Conservation (phyloP, 495 filamentous ascomycete genomes). For the Xylaria intraflava region DNA sequence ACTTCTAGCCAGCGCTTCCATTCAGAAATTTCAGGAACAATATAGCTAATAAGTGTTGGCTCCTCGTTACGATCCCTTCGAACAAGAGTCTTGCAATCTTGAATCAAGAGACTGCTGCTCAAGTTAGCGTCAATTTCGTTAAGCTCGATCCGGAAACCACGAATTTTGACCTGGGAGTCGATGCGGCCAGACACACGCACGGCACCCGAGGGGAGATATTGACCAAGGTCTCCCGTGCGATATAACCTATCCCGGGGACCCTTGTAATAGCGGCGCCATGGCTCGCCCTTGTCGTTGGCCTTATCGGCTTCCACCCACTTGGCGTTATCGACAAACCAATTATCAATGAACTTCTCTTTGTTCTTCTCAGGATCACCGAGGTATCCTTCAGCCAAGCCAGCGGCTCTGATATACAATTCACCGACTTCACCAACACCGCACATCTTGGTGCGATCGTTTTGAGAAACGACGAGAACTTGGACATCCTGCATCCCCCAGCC, state of each 20-base stretch:
- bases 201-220: constrained; percentile 66
- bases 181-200: constrained; percentile 71
- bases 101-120: constrained; percentile 66
- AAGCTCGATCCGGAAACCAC: constrained; percentile 91
- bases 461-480: constrained; percentile 84
- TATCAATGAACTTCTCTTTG: constrained; percentile 73
- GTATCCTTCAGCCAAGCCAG: constrained; percentile 57
- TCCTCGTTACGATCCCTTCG: constrained; percentile 87
- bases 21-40: constrained; percentile 72
- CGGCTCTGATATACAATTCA: constrained; percentile 85
- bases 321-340: constrained; percentile 66
- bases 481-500: constrained; percentile 91
- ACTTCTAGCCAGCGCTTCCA: constrained; percentile 63
- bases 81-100: constrained; percentile 84
- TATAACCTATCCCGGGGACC: constrained; percentile 87
- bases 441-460: constrained; percentile 65
- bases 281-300: constrained; percentile 47
- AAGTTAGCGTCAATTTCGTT: constrained; percentile 88
- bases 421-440: constrained; percentile 79
- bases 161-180: constrained; percentile 91
- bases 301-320: constrained; percentile 63
- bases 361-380: constrained; percentile 64
- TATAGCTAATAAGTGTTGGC: constrained; percentile 80
- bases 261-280: constrained; percentile 74
- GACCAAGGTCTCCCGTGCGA: constrained; percentile 72